phyloP scores from a whole-genome alignment of 345 rosid genomes.

The Dipteronia dyeriana region DNA sequence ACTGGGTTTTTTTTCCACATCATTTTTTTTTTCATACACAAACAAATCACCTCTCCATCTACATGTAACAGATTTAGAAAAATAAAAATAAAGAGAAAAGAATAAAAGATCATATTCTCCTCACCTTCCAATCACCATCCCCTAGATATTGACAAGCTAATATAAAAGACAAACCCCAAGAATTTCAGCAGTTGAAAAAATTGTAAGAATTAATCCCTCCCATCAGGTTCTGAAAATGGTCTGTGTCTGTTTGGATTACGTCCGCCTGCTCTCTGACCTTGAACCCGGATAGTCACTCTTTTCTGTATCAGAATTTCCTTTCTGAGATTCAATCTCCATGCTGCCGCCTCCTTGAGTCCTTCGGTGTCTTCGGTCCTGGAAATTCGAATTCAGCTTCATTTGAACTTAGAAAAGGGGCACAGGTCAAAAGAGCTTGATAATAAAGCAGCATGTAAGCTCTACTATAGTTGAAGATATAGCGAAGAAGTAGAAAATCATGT shows the following conservation, averaged over 20 bases:
- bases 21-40: constrained; percentile 33
- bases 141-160: constrained; percentile 45
- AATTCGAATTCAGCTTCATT: constrained; percentile 4
- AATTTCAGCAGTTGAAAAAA: constrained; percentile 9
- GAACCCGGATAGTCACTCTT: constrained; percentile 56
- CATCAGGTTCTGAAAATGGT: constrained; percentile 2
- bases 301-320: constrained; percentile 79
- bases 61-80: constrained; percentile 24
- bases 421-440: background rate
- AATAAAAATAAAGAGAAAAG: background rate
- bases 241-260: constrained; percentile 11
- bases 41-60: constrained; percentile 38
- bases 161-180: constrained; percentile 18
- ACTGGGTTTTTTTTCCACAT: constrained; percentile 19
- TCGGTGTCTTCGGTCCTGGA: constrained; percentile 80
- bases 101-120: constrained; percentile 19
- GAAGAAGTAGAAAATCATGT: background rate
- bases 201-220: constrained; percentile 21
- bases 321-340: constrained; percentile 69
- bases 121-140: constrained; percentile 18
- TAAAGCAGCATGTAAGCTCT: background rate
- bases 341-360: constrained; percentile 65
- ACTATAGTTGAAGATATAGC: background rate
- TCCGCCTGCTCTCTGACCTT: constrained; percentile 61
- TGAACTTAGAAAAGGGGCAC: background rate